A percentile compares a stretch with the other conserved stretches of the same genome.
Evolutionary conservation across 1,139 yeast genomes (phyloP).

Genomic region (Hyphopichia wangnamkhiaoensis): DNA sequence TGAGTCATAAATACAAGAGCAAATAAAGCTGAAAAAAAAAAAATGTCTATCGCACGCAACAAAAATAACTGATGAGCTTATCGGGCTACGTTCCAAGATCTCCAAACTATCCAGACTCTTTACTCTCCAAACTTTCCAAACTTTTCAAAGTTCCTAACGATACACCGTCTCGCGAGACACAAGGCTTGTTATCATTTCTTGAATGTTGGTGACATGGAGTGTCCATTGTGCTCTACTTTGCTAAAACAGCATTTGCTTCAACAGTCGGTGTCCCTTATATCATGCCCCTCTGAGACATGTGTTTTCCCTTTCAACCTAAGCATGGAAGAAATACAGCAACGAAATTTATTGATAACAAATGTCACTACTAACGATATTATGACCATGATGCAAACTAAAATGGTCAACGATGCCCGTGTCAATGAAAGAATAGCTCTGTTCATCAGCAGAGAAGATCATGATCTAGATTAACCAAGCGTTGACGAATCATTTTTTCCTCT

Average conservation of each 20-base stretch:
- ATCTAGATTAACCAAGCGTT: constrained; percentile 9
- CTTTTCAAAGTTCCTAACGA: neutral
- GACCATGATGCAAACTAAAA: constrained; percentile 23
- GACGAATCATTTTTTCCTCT: too few species aligned
- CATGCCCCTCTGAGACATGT: constrained; percentile 30
- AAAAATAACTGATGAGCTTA: neutral
- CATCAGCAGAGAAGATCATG: constrained; percentile 25
- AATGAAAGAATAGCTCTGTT: constrained; percentile 28
- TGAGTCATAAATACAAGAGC: neutral
- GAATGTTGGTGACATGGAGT: too few species aligned
- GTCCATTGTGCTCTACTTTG: constrained; percentile 29
- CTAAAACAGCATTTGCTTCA: constrained; percentile 28
- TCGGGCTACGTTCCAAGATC: neutral
- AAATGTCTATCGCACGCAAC: neutral
- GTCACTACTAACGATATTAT: constrained; percentile 26
- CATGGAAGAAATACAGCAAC: constrained; percentile 25
- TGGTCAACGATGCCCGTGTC: constrained; percentile 23
- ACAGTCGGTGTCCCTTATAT: constrained; percentile 24
- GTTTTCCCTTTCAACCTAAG: constrained; percentile 35
- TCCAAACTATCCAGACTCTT: neutral
- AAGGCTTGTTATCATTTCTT: too few species aligned
- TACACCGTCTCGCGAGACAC: too few species aligned
- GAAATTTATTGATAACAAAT: constrained; percentile 20
- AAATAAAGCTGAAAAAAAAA: neutral
- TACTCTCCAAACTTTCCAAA: neutral